phyloP scores from a whole-genome alignment of 768 basidiomycete genomes.

The Scleroderma citrinum region DNA sequence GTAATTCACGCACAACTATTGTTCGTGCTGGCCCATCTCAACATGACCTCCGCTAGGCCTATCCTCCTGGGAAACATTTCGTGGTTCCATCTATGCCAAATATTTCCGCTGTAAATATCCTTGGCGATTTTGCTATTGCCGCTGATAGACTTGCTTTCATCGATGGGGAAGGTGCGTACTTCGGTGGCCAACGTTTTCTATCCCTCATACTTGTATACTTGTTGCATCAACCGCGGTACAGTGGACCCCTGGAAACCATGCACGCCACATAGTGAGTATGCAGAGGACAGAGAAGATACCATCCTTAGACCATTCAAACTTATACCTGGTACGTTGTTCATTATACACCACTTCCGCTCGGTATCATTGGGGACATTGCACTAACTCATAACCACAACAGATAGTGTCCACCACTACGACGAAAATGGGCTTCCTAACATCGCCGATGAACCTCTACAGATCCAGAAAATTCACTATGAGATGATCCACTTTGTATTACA shows the following conservation, averaged over 20 bases:
- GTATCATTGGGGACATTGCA: background rate
- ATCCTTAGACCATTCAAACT: conserved; percentile 75
- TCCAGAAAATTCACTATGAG: conserved; percentile 73
- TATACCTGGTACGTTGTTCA: conserved; percentile 56
- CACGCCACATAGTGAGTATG: conserved; percentile 76
- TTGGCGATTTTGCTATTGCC: conserved; percentile 82
- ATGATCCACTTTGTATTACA: conserved; percentile 72
- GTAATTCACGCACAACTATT: conserved; percentile 23
- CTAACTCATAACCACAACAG: conserved; percentile 28
- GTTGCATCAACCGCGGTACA: conserved; percentile 19
- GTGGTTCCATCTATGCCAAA: conserved; percentile 69
- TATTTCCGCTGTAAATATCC: conserved; percentile 70
- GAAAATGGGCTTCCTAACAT: conserved; percentile 68
- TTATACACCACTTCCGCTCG: background rate
- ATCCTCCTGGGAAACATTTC: conserved; percentile 71
- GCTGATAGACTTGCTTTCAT: conserved; percentile 83
- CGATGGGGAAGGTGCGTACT: conserved; percentile 64
- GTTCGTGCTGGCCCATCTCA: background rate
- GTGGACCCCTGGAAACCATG: conserved; percentile 90
- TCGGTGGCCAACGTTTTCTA: background rate
- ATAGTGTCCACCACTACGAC: conserved; percentile 63
- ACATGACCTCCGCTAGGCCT: conserved; percentile 44
- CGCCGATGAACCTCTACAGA: conserved; percentile 65
- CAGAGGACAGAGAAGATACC: conserved; percentile 64
- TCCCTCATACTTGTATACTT: background rate